phyloP scores from a whole-genome alignment of 2,329 filamentous ascomycete genomes.

The Calonectria pteridis region DNA sequence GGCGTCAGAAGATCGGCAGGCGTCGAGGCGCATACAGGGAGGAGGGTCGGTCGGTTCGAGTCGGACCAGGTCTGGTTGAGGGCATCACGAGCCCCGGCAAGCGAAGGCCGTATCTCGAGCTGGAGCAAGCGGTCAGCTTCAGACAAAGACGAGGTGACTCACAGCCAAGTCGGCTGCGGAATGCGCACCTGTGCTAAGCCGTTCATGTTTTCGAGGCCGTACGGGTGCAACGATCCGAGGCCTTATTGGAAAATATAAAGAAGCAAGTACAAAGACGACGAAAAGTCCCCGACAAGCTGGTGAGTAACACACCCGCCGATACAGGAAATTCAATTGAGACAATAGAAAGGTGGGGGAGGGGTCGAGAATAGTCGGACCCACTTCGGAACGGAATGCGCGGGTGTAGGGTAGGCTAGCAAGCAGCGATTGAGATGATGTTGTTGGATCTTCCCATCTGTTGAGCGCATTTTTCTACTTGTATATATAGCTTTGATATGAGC shows the following conservation, averaged over 20 bases:
- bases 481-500: not conserved
- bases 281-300: not conserved
- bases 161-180: not conserved
- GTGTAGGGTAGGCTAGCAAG: not conserved
- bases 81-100: conserved; percentile 45
- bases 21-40: conserved; percentile 87
- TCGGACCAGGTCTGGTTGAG: conserved; percentile 41
- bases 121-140: conserved; percentile 24
- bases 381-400: not conserved
- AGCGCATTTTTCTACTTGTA: not conserved
- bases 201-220: conserved; percentile 33
- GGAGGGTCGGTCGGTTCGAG: conserved; percentile 70
- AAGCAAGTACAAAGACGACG: not conserved
- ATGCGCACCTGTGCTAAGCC: conserved; percentile 40
- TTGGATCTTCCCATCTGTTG: not conserved
- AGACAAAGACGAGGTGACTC: not conserved
- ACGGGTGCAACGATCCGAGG: not conserved
- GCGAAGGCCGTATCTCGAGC: conserved; percentile 45
- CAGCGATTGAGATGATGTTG: not conserved
- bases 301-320: conserved; percentile 4
- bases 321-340: not conserved
- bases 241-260: not conserved
- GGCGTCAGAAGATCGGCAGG: conserved; percentile 94
- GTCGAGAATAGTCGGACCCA: not conserved
- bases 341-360: not conserved